Conservation (phyloP, 495 filamentous ascomycete species). For the Tetracladium marchalianum region DNA sequence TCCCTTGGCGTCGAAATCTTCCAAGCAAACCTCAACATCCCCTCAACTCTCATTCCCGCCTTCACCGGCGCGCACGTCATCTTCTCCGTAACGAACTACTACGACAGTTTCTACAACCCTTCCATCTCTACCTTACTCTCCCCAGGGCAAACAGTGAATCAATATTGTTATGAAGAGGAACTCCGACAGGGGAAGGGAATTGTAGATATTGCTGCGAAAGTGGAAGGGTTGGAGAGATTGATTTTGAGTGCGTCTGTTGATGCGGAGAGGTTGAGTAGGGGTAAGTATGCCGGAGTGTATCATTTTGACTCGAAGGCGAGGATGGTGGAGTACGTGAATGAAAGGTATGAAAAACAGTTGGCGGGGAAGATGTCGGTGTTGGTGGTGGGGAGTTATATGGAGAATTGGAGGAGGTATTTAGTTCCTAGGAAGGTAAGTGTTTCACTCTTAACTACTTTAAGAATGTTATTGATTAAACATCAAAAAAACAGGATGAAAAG, state of each 20-base stretch:
- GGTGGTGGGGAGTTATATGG: conserved; percentile 9
- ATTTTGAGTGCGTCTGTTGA: conserved; percentile 27
- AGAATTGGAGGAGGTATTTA: conserved; percentile 7
- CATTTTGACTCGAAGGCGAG: conserved; percentile 30
- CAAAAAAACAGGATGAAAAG: not conserved
- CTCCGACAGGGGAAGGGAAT: conserved; percentile 38
- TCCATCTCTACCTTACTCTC: conserved; percentile 14
- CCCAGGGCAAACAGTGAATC: conserved; percentile 25
- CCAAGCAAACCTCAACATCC: conserved; percentile 33
- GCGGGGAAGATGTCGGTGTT: conserved; percentile 6
- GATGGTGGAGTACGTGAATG: conserved; percentile 5
- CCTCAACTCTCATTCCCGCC: conserved; percentile 30
- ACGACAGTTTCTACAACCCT: conserved; percentile 23
- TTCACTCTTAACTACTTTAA: no score
- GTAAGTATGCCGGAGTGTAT: conserved; percentile 27
- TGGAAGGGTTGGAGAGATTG: conserved; percentile 32
- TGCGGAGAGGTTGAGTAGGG: conserved; percentile 21
- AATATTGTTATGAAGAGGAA: conserved; percentile 31
- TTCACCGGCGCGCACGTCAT: conserved; percentile 38
- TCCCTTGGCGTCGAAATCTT: conserved; percentile 38
- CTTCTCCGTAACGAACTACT: conserved; percentile 47
- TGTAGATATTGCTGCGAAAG: conserved; percentile 34
- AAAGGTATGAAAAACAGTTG: conserved; percentile 4
- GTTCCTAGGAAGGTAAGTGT: conserved; percentile 6
- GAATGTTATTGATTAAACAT: no score